Evolutionary conservation across 31 red algal genomes (phyloP), one percentile per base, ranked within the genome.

Genomic region (Odonthalia washingtoniensis): DNA sequence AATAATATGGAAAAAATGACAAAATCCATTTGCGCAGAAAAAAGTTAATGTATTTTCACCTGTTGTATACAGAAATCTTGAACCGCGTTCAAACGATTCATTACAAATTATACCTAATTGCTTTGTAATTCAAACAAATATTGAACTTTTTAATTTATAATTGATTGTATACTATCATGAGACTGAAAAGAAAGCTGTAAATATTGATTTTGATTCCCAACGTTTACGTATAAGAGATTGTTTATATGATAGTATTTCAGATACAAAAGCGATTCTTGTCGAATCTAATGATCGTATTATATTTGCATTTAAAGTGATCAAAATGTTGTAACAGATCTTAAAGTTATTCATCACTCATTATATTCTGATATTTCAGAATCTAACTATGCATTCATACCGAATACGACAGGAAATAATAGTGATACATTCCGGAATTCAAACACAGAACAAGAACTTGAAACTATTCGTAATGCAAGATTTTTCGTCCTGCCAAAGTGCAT

Each of bases 271-370:
- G 27, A 68, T 94, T 69, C 72, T 97, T 16, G 75, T 77, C 14
- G 91, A 88, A 53, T 87, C 95, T 26, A 40, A 34, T 24, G 95
- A 97, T 78, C 74, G 91, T 18, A 94, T 97, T 36, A 82, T 88
- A 5, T 69, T 97, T 37, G 91, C 95, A 66, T 97, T 97, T 74
- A 93, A 93, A 38, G n/a, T n/a, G n/a, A n/a, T n/a, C n/a, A n/a
- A n/a, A n/a, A n/a, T n/a, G n/a, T n/a, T n/a, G n/a, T n/a, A 91
- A 91, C 41, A 97, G 91, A 0, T 93, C 95, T 0, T 46, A 84
- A 42, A 91, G n/a, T n/a, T n/a, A n/a, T n/a, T n/a, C n/a, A n/a
- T n/a, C n/a, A n/a, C n/a, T n/a, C n/a, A n/a, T n/a, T n/a, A n/a
- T n/a, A n/a, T n/a, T n/a, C n/a, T n/a, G n/a, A n/a, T n/a, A n/a